Evolutionary conservation across 2,329 filamentous ascomycete species (phyloP).

Genomic region (Colletotrichum euphorbiae): DNA sequence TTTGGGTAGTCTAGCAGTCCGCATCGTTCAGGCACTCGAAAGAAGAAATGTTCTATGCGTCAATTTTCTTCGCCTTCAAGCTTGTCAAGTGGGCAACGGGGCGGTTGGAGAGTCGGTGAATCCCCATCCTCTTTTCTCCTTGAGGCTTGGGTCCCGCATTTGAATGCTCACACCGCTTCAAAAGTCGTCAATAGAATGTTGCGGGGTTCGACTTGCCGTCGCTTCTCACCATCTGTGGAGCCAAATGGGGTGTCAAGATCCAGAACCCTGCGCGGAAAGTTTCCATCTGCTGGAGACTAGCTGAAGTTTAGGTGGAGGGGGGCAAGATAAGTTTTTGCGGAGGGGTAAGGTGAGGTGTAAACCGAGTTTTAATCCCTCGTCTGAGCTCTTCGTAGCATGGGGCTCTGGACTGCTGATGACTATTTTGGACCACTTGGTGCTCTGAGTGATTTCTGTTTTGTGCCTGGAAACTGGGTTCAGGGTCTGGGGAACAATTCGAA

Average conservation of each 20-base stretch:
- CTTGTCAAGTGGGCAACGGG: constrained; percentile 21
- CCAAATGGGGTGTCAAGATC: background rate
- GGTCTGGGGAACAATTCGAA: background rate
- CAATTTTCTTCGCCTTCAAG: background rate
- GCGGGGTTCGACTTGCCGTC: constrained; percentile 8
- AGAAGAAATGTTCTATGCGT: constrained; percentile 1
- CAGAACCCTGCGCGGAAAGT: background rate
- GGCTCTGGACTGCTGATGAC: background rate
- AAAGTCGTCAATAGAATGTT: constrained; percentile 3
- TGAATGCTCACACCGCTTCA: constrained; percentile 15
- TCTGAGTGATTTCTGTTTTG: background rate
- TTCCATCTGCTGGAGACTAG: background rate
- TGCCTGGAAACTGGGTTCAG: background rate
- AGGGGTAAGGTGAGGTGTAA: too few species aligned
- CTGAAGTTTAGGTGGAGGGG: too few species aligned
- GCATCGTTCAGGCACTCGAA: background rate
- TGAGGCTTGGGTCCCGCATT: background rate
- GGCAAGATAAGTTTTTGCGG: too few species aligned
- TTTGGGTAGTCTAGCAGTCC: background rate
- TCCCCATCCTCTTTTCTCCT: background rate
- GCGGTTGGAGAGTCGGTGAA: background rate
- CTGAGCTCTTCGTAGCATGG: too few species aligned
- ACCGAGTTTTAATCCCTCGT: too few species aligned
- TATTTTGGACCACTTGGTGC: background rate
- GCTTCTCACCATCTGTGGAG: constrained; percentile 27